Percentiles rank a stretch among this genome's conserved stretches.
Evolutionary conservation across 2,329 filamentous ascomycete species (phyloP).

Genomic region (Colletotrichum tropicicola): DNA sequence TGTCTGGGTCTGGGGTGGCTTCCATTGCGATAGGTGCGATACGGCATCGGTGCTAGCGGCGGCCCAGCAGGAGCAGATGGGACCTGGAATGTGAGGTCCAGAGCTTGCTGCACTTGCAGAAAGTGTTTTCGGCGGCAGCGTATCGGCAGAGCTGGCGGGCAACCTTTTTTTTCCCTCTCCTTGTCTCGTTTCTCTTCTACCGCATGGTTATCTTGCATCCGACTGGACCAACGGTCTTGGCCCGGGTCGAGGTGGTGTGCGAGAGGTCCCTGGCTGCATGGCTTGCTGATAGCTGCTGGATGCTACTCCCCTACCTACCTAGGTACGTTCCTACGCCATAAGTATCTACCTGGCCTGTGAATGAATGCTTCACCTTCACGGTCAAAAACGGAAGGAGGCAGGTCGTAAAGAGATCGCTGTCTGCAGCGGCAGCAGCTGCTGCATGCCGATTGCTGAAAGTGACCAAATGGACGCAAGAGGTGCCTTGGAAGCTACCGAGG

Average conservation of each 20-base stretch:
- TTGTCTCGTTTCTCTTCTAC: neutral
- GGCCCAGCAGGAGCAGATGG: neutral
- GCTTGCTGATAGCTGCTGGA: neutral
- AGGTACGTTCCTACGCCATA: neutral
- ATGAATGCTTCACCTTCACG: no score
- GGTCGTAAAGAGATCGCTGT: neutral
- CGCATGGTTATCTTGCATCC: neutral
- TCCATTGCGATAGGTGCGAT: conserved; percentile 19
- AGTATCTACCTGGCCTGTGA: no score
- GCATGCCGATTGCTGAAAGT: neutral
- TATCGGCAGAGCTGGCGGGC: neutral
- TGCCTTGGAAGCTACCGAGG: conserved; percentile 21
- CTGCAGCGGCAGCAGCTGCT: neutral
- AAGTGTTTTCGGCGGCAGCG: neutral
- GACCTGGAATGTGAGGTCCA: neutral
- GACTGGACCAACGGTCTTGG: neutral
- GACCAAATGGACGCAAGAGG: neutral
- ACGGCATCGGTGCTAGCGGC: conserved; percentile 2
- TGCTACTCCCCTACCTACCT: neutral
- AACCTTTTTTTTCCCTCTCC: neutral
- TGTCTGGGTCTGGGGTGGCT: conserved; percentile 7
- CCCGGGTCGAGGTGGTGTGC: neutral
- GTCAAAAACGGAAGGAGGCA: neutral
- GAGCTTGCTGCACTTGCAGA: neutral
- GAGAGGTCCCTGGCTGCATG: neutral